phyloP scores from a whole-genome alignment of 371 early-diverging fungal genomes.

The Choanephora cucurbitarum region DNA sequence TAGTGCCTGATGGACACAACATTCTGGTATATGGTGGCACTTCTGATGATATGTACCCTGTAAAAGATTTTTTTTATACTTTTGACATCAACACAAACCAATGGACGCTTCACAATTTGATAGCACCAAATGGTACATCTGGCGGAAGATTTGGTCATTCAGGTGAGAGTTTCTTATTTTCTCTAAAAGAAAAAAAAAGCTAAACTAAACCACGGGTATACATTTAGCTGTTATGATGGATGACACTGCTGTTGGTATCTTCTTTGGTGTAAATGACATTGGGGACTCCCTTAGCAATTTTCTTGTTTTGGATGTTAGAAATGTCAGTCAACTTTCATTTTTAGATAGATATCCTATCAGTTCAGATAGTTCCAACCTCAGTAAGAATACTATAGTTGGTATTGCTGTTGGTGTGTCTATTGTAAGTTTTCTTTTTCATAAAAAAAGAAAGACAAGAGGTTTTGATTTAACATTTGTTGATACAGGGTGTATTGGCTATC shows the following conservation, averaged over 20 bases:
- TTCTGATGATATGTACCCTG: background rate
- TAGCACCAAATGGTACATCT: background rate
- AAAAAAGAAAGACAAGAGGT: too few relatives aligned
- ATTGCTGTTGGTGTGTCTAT: background rate
- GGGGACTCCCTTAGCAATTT: background rate
- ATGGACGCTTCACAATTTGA: conserved; percentile 2
- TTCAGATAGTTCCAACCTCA: background rate
- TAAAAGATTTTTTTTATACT: conserved; percentile 9
- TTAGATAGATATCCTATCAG: background rate
- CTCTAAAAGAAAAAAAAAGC: background rate
- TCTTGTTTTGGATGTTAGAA: conserved; percentile 5
- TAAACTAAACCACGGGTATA: too few relatives aligned
- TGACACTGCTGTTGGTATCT: conserved; percentile 1
- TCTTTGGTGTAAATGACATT: background rate
- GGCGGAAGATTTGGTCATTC: conserved; percentile 4
- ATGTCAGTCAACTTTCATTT: background rate
- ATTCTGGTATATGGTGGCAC: conserved; percentile 10
- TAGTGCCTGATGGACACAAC: conserved; percentile 5
- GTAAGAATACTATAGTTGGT: background rate
- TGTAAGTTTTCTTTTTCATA: background rate
- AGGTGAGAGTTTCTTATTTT: background rate
- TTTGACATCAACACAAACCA: background rate
- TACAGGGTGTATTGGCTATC: background rate
- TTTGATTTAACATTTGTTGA: too few relatives aligned
- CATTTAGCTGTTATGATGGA: conserved; percentile 7